Conservation (phyloP, 805 yeast genomes). For the Nakazawaea ernobii region DNA sequence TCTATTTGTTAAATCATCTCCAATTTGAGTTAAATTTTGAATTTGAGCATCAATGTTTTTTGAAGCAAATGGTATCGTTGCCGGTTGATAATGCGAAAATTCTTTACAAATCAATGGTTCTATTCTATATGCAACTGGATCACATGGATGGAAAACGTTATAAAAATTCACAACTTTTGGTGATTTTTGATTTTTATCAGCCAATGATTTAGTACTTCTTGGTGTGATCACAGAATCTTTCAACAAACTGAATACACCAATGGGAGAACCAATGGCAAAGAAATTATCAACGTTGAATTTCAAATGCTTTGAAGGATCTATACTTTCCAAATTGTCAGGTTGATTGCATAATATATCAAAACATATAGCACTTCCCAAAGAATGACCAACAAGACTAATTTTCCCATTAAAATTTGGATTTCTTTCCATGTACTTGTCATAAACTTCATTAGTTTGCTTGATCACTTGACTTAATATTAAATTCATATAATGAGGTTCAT, state of each 20-base stretch:
- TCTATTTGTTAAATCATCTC: conserved; percentile 32
- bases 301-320: conserved; percentile 30
- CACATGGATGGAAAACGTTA: conserved; percentile 86
- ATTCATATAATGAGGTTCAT: conserved; percentile 61
- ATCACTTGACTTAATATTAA: conserved; percentile 61
- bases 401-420: conserved; percentile 77
- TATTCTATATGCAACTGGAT: conserved; percentile 83
- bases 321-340: conserved; percentile 22
- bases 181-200: conserved; percentile 19
- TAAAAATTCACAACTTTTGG: conserved; percentile 66
- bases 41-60: conserved; percentile 45
- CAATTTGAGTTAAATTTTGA: conserved; percentile 31
- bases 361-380: conserved; percentile 81
- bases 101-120: conserved; percentile 70
- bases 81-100: conserved; percentile 48
- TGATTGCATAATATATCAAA: conserved; percentile 66
- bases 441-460: conserved; percentile 57
- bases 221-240: conserved; percentile 56
- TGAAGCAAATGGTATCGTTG: conserved; percentile 48
- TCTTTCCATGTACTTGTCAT: conserved; percentile 47
- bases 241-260: conserved; percentile 78
- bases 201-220: conserved; percentile 16
- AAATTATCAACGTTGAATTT: conserved; percentile 69
- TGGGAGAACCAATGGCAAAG: conserved; percentile 86
- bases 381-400: conserved; percentile 84